Evolutionary conservation across 306 rosid genomes (phyloP), one percentile per base, ranked within the genome.

Genomic region (Malus orientalis): DNA sequence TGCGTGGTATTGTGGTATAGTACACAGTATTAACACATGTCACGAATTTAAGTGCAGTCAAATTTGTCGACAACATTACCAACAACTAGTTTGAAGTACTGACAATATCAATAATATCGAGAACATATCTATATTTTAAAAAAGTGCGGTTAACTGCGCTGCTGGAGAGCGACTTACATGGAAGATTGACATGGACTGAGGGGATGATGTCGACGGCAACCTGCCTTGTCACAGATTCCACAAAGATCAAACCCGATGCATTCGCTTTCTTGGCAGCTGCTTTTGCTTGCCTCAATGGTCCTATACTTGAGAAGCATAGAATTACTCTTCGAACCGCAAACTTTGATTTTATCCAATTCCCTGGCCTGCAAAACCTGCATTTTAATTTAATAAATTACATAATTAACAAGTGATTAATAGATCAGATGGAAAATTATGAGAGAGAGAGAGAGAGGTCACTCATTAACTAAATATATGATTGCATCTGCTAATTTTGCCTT

Each of bases 221-320:
- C 54, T 80, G 85, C 67, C 51, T 65, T 5, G 85, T 59, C 76
- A 68, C 68, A 2, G 92, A 79, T 15, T 69, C 82, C 44, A 71
- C 92, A 27, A 75, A 80, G 76, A 88, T 82, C 81, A 86, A 76
- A 55, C 71, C 90, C 9, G 84, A 64, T 3, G 82, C 90, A 33
- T 80, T 84, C 47, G 82, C 81, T 19, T 13, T 69, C 69, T 65
- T 77, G 27, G 72, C 88, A 20, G 84, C 92, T 11, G 2, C 71
- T 47, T 74, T 81, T 40, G 88, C 89, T 81, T 40, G 88, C 89
- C 5, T 33, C 67, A 3, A 72, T 29, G 81, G 78, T 42, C 89
- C 91, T 1, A 68, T 25, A 22, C 79, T 71, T 13, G 86, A 77
- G 81, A 88, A 88, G 81, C 90, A 88, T 16, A 86, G 38, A 32